A percentile compares a stretch with the other conserved stretches of the same genome.
Conservation (phyloP, 192 early-diverging fungal species). For the Backusella australiensis region DNA sequence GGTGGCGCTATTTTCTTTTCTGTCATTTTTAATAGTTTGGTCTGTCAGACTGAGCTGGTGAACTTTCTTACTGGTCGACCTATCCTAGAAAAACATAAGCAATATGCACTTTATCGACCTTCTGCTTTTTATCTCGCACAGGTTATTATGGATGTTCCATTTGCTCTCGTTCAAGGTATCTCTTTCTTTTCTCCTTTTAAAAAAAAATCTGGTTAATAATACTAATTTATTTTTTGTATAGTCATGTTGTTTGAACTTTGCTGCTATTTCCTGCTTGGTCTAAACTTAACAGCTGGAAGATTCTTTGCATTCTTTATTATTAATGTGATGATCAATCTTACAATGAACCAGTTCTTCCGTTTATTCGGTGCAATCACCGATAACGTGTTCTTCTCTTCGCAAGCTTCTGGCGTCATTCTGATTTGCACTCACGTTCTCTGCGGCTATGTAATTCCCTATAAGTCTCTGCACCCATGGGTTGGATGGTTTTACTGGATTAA, state of each 20-base stretch:
- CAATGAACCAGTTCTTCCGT: slow-evolving; percentile 59
- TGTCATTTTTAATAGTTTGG: slow-evolving; percentile 48
- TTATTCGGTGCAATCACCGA: slow-evolving; percentile 50
- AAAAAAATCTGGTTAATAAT: background rate
- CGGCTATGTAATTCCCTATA: slow-evolving; percentile 59
- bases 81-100: slow-evolving; percentile 77
- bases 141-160: slow-evolving; percentile 52
- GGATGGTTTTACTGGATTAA: slow-evolving; percentile 69
- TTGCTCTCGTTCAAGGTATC: slow-evolving; percentile 38
- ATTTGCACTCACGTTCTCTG: slow-evolving; percentile 51
- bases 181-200: too few relatives aligned
- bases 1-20: slow-evolving; percentile 76
- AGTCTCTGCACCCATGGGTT: slow-evolving; percentile 63
- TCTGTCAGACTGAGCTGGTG: slow-evolving; percentile 70
- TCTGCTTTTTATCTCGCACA: slow-evolving; percentile 55
- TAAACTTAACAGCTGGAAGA: slow-evolving; percentile 46
- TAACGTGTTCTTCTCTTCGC: slow-evolving; percentile 51
- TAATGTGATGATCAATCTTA: slow-evolving; percentile 50
- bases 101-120: slow-evolving; percentile 66
- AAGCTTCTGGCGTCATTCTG: slow-evolving; percentile 50
- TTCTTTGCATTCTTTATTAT: slow-evolving; percentile 59
- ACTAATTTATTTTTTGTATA: slow-evolving; percentile 20
- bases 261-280: slow-evolving; percentile 63
- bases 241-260: slow-evolving; percentile 57
- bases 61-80: slow-evolving; percentile 68